Base-by-base conservation (phyloP, 192 early-diverging fungal genomes). In the Rhizophagus clarus region DNA sequence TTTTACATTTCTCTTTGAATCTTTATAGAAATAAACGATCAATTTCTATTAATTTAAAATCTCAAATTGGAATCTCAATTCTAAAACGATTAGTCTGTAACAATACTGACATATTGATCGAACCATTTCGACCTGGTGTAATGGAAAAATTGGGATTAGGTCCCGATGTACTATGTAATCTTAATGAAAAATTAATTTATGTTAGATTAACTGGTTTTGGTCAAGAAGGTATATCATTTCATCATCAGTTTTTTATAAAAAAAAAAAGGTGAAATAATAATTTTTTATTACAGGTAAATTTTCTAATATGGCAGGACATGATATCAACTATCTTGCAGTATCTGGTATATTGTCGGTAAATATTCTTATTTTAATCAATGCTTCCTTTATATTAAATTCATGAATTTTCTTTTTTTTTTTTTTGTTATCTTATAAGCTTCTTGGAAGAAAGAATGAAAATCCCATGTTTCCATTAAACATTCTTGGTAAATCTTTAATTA, bases 181-280 rank as follows among this genome's bases (percentile, higher is more conserved):
- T 79, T 11, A 93, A 93, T 81, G 85, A 88, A 22, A 62, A 83
- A 10, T 80, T 91, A 69, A 85, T 93, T 72, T 88, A 88, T 82
- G 91, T 89, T 4, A 81, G 90, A 15, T 79, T 92, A 81, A 93
- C 88, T n/a, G 92, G 92, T 17, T 93, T 89, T 82, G 92, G 92
- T 22, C 92, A 93, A 68, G 72, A 49, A 24, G 90, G 87, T 77
- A n/a, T 22, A 62, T 66, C 66, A 76, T 64, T 64, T 28, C 15
- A 24, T 17, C 8, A 34, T 20, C 10, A 1, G 0, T 28, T 29
- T 68, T 60, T 32, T 37, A 8, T 28, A 20, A 61, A 62, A 9
- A 15, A 22, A 26, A 26, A 2, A 47, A n/a, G n/a, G n/a, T n/a
- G 24, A n/a, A 31, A 22, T 67, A 77, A 79, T 2, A 22, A 31